phyloP scores from a whole-genome alignment of 140 eudicot genomes.

The Oenanthe javanica region DNA sequence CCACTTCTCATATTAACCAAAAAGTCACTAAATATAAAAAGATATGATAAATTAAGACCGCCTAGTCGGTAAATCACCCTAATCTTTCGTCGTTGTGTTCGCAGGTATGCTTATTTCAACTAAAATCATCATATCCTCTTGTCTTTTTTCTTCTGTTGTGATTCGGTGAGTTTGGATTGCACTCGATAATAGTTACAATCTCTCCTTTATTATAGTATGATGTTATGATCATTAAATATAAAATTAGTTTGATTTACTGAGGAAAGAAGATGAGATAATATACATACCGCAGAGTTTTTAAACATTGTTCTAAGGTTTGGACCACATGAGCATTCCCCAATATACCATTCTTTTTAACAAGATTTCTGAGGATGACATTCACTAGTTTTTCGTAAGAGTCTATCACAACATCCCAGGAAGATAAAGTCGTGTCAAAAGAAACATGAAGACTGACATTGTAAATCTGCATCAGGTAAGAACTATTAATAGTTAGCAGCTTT shows the following conservation, averaged over 20 bases:
- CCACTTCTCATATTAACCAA: neutral
- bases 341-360: slow-evolving; percentile 20
- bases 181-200: neutral
- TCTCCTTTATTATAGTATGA: neutral
- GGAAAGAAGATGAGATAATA: neutral
- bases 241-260: neutral
- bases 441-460: slow-evolving; percentile 33
- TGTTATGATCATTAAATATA: neutral
- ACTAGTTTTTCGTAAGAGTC: slow-evolving; percentile 45
- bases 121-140: too few relatives aligned
- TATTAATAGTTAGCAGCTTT: slow-evolving; percentile 11
- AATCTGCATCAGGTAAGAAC: slow-evolving; percentile 36
- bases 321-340: slow-evolving; percentile 26
- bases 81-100: neutral
- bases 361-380: slow-evolving; percentile 34
- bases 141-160: too few relatives aligned
- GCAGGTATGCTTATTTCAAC: too few relatives aligned
- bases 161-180: too few relatives aligned
- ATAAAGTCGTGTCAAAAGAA: slow-evolving; percentile 44
- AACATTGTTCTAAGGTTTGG: slow-evolving; percentile 49
- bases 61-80: neutral
- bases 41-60: neutral
- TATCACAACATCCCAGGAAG: slow-evolving; percentile 60
- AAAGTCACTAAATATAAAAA: neutral
- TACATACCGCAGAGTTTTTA: slow-evolving; percentile 66